Evolutionary conservation across 2,329 filamentous ascomycete genomes (phyloP).

Genomic region (Colletotrichum destructivum): DNA sequence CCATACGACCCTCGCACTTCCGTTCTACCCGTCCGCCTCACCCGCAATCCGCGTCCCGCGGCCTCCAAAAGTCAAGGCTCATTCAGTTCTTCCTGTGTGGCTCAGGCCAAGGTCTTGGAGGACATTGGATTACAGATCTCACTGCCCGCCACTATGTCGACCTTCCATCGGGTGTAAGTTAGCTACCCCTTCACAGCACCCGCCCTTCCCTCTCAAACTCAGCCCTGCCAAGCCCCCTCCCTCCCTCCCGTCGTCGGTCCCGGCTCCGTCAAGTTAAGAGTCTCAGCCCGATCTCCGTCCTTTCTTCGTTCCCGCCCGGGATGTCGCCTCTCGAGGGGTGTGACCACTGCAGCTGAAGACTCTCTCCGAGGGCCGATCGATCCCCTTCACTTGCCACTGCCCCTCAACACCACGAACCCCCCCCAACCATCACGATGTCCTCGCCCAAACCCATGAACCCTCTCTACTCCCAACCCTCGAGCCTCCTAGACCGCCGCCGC

Average conservation of each 20-base stretch:
- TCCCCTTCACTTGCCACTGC: neutral
- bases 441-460: slow-evolving; percentile 28
- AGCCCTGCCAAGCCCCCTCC: slow-evolving; percentile 17
- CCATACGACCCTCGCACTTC: neutral
- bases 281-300: neutral
- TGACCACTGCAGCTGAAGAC: slow-evolving; percentile 6
- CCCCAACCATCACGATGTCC: slow-evolving; percentile 27
- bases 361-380: neutral
- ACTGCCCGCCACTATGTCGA: slow-evolving; percentile 28
- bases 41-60: slow-evolving; percentile 12
- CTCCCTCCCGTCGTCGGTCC: neutral
- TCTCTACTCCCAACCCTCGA: slow-evolving; percentile 14
- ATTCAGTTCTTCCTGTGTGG: neutral
- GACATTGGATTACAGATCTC: slow-evolving; percentile 14
- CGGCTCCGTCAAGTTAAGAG: slow-evolving; percentile 4
- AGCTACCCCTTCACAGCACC: neutral
- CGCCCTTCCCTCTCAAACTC: slow-evolving; percentile 5
- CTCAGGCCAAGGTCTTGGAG: neutral
- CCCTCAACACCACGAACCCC: slow-evolving; percentile 36
- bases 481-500: neutral
- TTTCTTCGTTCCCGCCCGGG: neutral
- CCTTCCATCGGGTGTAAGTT: slow-evolving; percentile 40
- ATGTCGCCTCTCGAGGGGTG: neutral
- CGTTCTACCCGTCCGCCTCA: slow-evolving; percentile 1
- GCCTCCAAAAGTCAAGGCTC: neutral